Percentiles rank a stretch among this genome's conserved stretches.
phyloP scores from a whole-genome alignment of 768 basidiomycete genomes.

The Lactarius hengduanensis region DNA sequence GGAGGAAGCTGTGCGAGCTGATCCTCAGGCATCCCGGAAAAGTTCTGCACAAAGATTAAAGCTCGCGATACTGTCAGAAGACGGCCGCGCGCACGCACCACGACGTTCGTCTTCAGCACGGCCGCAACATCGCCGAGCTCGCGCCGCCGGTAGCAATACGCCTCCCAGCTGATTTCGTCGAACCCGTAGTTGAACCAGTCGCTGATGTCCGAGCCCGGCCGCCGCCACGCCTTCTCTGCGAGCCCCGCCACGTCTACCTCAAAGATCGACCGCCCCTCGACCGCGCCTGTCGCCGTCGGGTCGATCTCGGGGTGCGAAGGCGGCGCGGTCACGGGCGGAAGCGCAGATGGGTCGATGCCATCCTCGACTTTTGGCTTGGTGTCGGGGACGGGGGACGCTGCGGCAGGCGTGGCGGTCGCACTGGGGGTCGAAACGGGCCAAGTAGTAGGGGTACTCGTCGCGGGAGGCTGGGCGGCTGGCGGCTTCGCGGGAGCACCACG shows the following conservation, averaged over 20 bases:
- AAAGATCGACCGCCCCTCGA: slow-evolving; percentile 76
- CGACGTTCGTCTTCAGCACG: slow-evolving; percentile 78
- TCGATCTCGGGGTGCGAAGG: slow-evolving; percentile 81
- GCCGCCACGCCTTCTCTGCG: slow-evolving; percentile 86
- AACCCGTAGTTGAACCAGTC: slow-evolving; percentile 99
- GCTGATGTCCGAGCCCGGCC: slow-evolving; percentile 87
- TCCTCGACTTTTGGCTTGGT: slow-evolving; percentile 38
- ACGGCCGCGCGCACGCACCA: slow-evolving; percentile 51
- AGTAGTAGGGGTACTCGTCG: slow-evolving; percentile 20
- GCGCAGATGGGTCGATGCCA: slow-evolving; percentile 59
- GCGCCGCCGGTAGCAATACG: slow-evolving; percentile 81
- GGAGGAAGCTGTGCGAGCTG: slow-evolving; percentile 74
- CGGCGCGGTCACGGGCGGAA: slow-evolving; percentile 68
- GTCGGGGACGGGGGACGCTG: slow-evolving; percentile 11
- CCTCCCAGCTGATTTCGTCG: slow-evolving; percentile 95
- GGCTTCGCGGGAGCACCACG: slow-evolving; percentile 49
- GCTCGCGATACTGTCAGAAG: not conserved
- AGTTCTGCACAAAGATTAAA: slow-evolving; percentile 49
- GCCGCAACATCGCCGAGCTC: slow-evolving; percentile 78
- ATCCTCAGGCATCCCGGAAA: slow-evolving; percentile 79
- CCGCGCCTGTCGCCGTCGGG: slow-evolving; percentile 57
- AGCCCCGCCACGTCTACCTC: slow-evolving; percentile 78
- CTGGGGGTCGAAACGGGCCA: slow-evolving; percentile 26
- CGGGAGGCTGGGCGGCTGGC: slow-evolving; percentile 32
- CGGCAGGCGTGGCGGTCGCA: slow-evolving; percentile 25